Evolutionary conservation across 1,284 basidiomycete genomes (phyloP), one percentile per base, ranked within the genome.

Genomic region (Leccinum solheimii): DNA sequence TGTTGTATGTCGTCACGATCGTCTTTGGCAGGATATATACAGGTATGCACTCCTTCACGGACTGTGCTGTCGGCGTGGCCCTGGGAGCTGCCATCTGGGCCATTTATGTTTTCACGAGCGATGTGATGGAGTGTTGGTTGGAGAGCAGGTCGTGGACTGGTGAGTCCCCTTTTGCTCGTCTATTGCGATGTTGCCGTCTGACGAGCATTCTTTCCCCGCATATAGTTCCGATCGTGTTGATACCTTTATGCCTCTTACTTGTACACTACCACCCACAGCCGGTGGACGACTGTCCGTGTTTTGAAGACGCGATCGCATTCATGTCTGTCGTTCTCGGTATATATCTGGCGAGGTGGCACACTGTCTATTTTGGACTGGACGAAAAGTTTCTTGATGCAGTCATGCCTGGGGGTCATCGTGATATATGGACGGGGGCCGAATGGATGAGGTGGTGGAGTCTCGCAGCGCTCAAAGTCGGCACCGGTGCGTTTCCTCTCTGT

Each of bases 251-350:
- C 57, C 79, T 96, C 9, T 78, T 93, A 2, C 77, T 93, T 50
- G 90, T 97, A 5, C 90, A 95, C 72, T 83, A 90, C 65, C 96
- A 98, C 73, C 95, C 96, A 0, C 91, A 95, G 70, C 93, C 94
- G 0, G 88, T 97, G 1, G 95, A 98, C 63, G 94, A 97, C 71
- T 98, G 97, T 70, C 97, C 97, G 1, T 98, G 97, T 77, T 99
- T 98, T 75, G 97, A 98, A 75, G 97, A 99, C 70, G 94, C 95
- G 5, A 97, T 98, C 59, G 95, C 97, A 0, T 92, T 97, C 68
- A 78, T 94, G 23, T 90, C 92, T 11, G 95, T 96, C 50, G 82
- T 93, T 14, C 81, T 92, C 57, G 97, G 97, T 19, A 79, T 83
- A n/a, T 79, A 86, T 21, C 72, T 95, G 1, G 87, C 86, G 0